Evolutionary conservation across 2,329 filamentous ascomycete genomes (phyloP).

Genomic region (Magnaporthiopsis poae): DNA sequence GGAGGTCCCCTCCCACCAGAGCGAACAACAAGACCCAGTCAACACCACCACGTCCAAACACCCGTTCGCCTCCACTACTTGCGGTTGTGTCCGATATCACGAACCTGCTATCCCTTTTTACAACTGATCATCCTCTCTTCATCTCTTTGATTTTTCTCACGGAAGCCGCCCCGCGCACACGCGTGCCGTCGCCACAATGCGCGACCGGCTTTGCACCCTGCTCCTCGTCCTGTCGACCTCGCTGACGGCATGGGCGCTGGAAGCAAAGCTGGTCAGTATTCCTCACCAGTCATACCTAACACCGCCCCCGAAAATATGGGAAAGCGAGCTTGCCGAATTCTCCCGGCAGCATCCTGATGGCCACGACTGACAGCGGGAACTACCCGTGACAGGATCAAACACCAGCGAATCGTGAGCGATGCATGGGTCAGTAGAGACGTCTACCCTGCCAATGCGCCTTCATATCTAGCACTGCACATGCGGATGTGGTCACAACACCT

Average conservation of each 20-base stretch:
- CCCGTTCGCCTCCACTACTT: not conserved
- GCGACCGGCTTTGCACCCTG: slow-evolving; percentile 40
- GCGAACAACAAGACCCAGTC: too few species aligned
- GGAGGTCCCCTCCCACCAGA: too few species aligned
- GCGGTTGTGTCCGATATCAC: too few species aligned
- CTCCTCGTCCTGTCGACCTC: slow-evolving; percentile 43
- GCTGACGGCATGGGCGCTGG: slow-evolving; percentile 45
- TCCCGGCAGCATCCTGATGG: not conserved
- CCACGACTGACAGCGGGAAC: not conserved
- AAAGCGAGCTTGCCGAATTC: not conserved
- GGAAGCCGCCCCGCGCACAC: not conserved
- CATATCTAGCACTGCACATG: not conserved
- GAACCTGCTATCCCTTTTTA: not conserved
- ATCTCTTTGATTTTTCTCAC: too few species aligned
- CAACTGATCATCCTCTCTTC: not conserved
- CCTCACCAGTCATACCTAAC: not conserved
- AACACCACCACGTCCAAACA: too few species aligned
- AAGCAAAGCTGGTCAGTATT: slow-evolving; percentile 45
- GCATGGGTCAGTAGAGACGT: slow-evolving; percentile 41
- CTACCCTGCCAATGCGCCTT: slow-evolving; percentile 7
- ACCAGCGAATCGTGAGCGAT: slow-evolving; percentile 70
- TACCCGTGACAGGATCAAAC: slow-evolving; percentile 53
- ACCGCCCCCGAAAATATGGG: not conserved
- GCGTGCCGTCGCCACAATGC: slow-evolving; percentile 33
- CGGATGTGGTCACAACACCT: slow-evolving; percentile 10